phyloP scores from a whole-genome alignment of 78 protist genomes.

The Dictyostelium capitatum region DNA sequence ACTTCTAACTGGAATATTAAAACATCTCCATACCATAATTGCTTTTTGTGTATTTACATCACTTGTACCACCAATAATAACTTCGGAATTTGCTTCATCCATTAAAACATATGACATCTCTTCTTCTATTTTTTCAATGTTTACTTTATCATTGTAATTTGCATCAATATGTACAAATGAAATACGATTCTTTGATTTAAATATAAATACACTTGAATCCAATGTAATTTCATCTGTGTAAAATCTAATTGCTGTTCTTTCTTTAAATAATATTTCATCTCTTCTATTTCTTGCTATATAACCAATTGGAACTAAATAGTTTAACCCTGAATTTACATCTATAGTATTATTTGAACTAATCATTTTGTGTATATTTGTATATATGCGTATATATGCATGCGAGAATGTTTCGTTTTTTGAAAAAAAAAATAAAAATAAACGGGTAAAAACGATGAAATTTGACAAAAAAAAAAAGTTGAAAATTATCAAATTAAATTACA shows the following conservation, averaged over 20 bases:
- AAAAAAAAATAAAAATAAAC: too few species aligned
- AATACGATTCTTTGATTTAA: constrained; percentile 13
- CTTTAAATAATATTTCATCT: constrained; percentile 10
- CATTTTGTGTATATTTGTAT: too few species aligned
- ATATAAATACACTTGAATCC: constrained; percentile 60
- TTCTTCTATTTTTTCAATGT: neutral
- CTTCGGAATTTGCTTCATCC: neutral
- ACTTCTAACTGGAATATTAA: constrained; percentile 32
- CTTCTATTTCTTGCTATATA: constrained; percentile 39
- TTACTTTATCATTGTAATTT: neutral
- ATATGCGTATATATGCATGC: too few species aligned
- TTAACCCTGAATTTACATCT: neutral
- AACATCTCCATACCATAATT: constrained; percentile 48
- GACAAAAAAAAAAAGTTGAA: too few species aligned
- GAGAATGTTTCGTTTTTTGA: too few species aligned
- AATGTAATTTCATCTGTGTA: constrained; percentile 59
- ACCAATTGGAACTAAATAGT: constrained; percentile 67
- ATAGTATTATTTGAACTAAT: too few species aligned
- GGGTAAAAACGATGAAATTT: too few species aligned
- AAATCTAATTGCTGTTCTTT: constrained; percentile 6
- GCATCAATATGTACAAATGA: constrained; percentile 23
- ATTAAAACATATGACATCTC: constrained; percentile 6
- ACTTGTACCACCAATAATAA: too few species aligned
- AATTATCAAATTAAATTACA: too few species aligned
- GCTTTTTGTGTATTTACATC: neutral